A percentile compares a stretch with the other conserved stretches of the same genome.
Conservation (phyloP, 345 rosid genomes). For the Odontarrhena argentea region DNA sequence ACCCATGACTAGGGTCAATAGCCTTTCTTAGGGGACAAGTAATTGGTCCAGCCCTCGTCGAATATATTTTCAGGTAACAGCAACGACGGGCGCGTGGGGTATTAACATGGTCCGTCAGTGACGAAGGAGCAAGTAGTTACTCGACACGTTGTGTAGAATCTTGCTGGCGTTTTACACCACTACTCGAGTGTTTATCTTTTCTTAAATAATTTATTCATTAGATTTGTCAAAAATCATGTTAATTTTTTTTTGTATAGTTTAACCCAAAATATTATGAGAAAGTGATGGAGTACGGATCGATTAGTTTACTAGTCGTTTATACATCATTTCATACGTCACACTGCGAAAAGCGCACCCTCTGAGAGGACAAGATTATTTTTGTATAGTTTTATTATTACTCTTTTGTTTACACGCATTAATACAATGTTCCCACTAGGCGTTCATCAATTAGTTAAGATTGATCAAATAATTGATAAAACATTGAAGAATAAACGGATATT, state of each 20-base stretch:
- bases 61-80: conserved; percentile 8
- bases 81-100: conserved; percentile 16
- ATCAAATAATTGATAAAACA: too few relatives aligned
- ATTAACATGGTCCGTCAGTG: conserved; percentile 19
- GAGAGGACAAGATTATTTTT: not conserved
- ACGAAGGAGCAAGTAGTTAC: not conserved
- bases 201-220: not conserved
- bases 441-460: too few relatives aligned
- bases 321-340: conserved; percentile 36
- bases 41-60: conserved; percentile 1
- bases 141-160: conserved; percentile 29
- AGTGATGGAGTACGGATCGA: conserved; percentile 20
- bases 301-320: conserved; percentile 13
- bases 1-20: conserved; percentile 16
- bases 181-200: not conserved
- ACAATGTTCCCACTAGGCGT: too few relatives aligned
- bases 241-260: not conserved
- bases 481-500: too few relatives aligned
- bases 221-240: not conserved
- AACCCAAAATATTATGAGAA: not conserved
- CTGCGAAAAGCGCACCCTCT: not conserved
- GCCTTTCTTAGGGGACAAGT: conserved; percentile 22
- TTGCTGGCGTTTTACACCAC: conserved; percentile 30
- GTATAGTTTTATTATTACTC: not conserved
- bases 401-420: not conserved